Base-by-base conservation (phyloP, 2,329 filamentous ascomycete species). In the Incumbomyces lentus region DNA sequence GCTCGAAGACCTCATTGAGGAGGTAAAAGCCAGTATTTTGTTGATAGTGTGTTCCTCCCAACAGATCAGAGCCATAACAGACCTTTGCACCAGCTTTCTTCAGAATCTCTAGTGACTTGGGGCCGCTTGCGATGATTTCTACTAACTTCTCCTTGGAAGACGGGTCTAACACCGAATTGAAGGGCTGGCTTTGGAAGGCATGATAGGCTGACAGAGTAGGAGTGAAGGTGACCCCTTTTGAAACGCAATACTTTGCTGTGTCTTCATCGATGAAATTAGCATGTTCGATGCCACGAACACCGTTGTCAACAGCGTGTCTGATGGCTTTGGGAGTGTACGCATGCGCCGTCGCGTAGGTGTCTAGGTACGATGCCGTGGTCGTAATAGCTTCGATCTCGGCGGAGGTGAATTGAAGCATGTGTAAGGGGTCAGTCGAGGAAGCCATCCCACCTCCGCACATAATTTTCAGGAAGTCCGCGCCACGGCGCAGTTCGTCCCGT, bases 401-500 rank as follows among this genome's bases (percentile, higher is more conserved):
- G 0, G 68, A 62, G 0, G 74, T 74, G 59, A 79, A 80, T 57
- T 81, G 77, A 12, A 73, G 60, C 54, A 71, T 68, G 8, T 71
- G 68, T 11, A 81, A 61, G 34, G 61, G 62, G 54, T 80, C 76
- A 0, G 75, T 77, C 0, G 75, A 74, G 19, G 29, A 35, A 0
- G 72, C 68, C 1, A 81, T 75, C 7, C 78, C 77, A 1, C 78
- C 76, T 4, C 69, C 69, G 1, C 66, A 66, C 75, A 79, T 79
- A 51, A 81, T 75, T 59, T 81, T 81, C 59, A 81, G 70, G 53
- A 80, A 79, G 55, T 80, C 74, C 1, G 74, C 72, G 1, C 77
- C 77, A 7, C 62, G 65, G 2, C 76, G 65, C 0, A 81, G 58
- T 56, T 79, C 71, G 43, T 78, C 74, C 2, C 77, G 66, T 0